Evolutionary conservation across 805 yeast species (phyloP).

Genomic region (Pichia nanzhaoensis): DNA sequence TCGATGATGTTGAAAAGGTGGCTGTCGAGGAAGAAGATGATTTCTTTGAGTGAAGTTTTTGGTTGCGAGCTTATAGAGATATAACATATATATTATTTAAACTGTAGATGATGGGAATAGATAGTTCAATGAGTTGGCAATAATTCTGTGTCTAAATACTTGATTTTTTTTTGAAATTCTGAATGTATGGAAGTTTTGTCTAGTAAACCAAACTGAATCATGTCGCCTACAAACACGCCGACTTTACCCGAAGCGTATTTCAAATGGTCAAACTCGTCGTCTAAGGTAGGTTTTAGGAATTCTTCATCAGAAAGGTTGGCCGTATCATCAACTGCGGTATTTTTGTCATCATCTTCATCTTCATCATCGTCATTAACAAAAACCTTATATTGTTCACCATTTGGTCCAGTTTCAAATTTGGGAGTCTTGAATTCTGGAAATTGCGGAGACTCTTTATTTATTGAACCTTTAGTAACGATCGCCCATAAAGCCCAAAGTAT

Average conservation of each 20-base stretch:
- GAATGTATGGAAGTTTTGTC: conserved; percentile 26
- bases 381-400: conserved; percentile 42
- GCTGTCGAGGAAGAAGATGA: conserved; percentile 28
- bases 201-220: conserved; percentile 52
- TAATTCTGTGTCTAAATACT: conserved; percentile 35
- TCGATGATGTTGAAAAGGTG: conserved; percentile 14
- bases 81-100: too few species aligned
- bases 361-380: conserved; percentile 26
- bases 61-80: neutral
- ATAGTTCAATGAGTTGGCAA: conserved; percentile 20
- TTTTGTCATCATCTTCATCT: conserved; percentile 19
- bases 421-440: conserved; percentile 17
- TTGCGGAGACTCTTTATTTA: conserved; percentile 4
- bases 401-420: conserved; percentile 43
- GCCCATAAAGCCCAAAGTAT: conserved; percentile 92
- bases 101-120: conserved; percentile 23
- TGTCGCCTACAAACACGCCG: conserved; percentile 67
- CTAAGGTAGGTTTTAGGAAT: conserved; percentile 27
- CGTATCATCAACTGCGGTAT: too few species aligned
- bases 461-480: conserved; percentile 39
- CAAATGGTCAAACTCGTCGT: conserved; percentile 72
- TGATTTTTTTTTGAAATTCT: conserved; percentile 32
- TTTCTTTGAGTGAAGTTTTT: conserved; percentile 26
- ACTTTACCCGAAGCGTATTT: conserved; percentile 71
- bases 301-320: conserved; percentile 17